A percentile compares a stretch with the other conserved stretches of the same genome.
These are phyloP conservation scores for Eutypella sp. DNA, from an alignment of 2,329 filamentous ascomycete genomes.

Conservation along the genomic window DNA sequence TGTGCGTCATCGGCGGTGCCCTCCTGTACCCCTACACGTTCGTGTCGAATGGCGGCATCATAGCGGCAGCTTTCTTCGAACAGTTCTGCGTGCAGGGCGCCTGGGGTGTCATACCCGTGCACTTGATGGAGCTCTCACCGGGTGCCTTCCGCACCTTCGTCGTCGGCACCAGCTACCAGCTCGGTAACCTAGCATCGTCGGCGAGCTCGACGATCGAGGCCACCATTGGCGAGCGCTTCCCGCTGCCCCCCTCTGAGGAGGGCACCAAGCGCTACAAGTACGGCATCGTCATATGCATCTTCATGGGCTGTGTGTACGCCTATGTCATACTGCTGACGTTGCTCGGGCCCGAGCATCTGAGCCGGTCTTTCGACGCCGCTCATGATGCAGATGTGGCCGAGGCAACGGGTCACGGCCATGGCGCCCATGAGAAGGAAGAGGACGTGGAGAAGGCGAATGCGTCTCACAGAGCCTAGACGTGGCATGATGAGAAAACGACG, in stretches of 20 bases:
- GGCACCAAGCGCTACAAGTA: slow-evolving; percentile 60
- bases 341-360: slow-evolving; percentile 53
- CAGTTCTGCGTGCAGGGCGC: slow-evolving; percentile 75
- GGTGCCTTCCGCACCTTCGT: slow-evolving; percentile 70
- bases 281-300: slow-evolving; percentile 82
- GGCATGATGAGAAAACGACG: too few species aligned
- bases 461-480: slow-evolving; percentile 10
- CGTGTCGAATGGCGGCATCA: slow-evolving; percentile 55
- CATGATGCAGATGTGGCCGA: slow-evolving; percentile 45
- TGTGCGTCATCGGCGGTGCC: slow-evolving; percentile 63
- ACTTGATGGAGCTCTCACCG: slow-evolving; percentile 72
- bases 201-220: slow-evolving; percentile 72
- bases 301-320: slow-evolving; percentile 77
- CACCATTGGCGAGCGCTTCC: slow-evolving; percentile 69
- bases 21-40: slow-evolving; percentile 83
- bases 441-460: slow-evolving; percentile 23
- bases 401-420: slow-evolving; percentile 34
- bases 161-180: slow-evolving; percentile 69
- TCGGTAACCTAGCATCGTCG: slow-evolving; percentile 68
- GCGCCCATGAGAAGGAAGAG: slow-evolving; percentile 22
- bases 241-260: slow-evolving; percentile 55
- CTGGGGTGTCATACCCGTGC: slow-evolving; percentile 73
- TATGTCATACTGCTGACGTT: slow-evolving; percentile 59
- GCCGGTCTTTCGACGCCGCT: slow-evolving; percentile 45
- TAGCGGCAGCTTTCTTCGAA: slow-evolving; percentile 79